Evolutionary conservation across 2,329 filamentous ascomycete genomes (phyloP), one percentile per base, ranked within the genome.

Genomic region (Leptographium galeiforme): DNA sequence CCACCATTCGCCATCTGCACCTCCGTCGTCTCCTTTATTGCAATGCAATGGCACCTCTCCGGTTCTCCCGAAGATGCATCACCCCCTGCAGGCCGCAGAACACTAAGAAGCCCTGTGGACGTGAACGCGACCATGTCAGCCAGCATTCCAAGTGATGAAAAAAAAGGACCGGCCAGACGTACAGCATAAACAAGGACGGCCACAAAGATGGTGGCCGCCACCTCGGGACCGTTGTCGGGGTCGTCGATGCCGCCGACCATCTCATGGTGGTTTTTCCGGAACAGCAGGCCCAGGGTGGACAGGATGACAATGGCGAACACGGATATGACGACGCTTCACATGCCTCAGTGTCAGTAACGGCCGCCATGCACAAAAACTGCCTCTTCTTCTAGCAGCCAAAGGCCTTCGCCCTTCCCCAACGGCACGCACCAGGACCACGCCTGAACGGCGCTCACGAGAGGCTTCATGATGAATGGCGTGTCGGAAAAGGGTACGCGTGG

Each of bases 1-100:
- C 18, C 16, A 8, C 10, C 30, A 5, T 14, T 25, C 6, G 2
- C n/a, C 11, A 16, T 40, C 8, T 14, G 12, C 25, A 18, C 14
- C 16, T 16, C 5, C 43, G 12, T 46, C 49, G 10, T 13, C 51
- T 1, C 13, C 4, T 30, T 46, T 16, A 47, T 68, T 68, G 77
- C 66, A 95, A 74, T 56, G 85, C 81, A 71, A 95, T 95, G 57
- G 88, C 85, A 59, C 90, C 90, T 66, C 86, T 78, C 68, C 87
- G 78, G 70, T 81, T 89, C 68, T 90, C 85, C 68, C 89, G 84
- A 62, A 88, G 71, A 69, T 97, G 89, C 57, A 96, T 77, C 64
- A 86, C 80, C 58, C 89, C 91, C 68, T 97, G 91, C 60, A 90
- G 80, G 55, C 85, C 87, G 70, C 91, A 97, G 72, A 95, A 96